phyloP scores from a whole-genome alignment of 1,139 yeast genomes.

The Hansenula anomala region DNA sequence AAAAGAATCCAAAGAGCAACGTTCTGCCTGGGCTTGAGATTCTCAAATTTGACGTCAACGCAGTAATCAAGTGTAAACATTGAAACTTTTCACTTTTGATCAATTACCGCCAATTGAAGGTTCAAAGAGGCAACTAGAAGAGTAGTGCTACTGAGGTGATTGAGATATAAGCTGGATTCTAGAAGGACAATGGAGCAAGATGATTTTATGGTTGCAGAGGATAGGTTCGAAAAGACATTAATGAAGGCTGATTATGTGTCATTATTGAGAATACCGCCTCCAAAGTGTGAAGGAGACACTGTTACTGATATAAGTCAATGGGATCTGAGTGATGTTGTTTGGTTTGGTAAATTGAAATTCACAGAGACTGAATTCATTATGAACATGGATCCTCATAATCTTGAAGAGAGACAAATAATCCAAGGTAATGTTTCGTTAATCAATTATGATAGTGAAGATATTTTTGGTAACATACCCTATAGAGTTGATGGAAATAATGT shows the following conservation, averaged over 20 bases:
- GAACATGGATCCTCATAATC: constrained; percentile 1
- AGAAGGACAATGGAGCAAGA: constrained; percentile 1
- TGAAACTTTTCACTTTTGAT: too few species aligned
- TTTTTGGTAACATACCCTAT: constrained; percentile 31
- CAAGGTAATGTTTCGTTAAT: constrained; percentile 26
- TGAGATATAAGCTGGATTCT: too few species aligned
- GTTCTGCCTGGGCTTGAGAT: too few species aligned
- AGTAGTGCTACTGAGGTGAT: too few species aligned
- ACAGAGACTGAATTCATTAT: constrained; percentile 23
- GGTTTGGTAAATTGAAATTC: constrained; percentile 30
- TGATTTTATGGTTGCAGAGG: neutral
- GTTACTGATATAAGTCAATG: constrained; percentile 25
- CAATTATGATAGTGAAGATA: constrained; percentile 24
- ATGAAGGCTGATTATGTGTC: neutral
- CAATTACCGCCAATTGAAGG: too few species aligned
- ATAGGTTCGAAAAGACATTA: constrained; percentile 1
- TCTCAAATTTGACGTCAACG: too few species aligned
- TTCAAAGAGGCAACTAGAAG: too few species aligned
- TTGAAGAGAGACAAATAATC: constrained; percentile 7
- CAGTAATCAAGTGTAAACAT: too few species aligned
- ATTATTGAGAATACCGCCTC: constrained; percentile 26
- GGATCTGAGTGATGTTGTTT: constrained; percentile 31
- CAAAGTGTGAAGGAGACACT: constrained; percentile 17
- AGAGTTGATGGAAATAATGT: constrained; percentile 23
- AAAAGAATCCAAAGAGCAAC: too few species aligned